Evolutionary conservation across 23 red algal species (phyloP).

Genomic region (Cyanidium caldarium): DNA sequence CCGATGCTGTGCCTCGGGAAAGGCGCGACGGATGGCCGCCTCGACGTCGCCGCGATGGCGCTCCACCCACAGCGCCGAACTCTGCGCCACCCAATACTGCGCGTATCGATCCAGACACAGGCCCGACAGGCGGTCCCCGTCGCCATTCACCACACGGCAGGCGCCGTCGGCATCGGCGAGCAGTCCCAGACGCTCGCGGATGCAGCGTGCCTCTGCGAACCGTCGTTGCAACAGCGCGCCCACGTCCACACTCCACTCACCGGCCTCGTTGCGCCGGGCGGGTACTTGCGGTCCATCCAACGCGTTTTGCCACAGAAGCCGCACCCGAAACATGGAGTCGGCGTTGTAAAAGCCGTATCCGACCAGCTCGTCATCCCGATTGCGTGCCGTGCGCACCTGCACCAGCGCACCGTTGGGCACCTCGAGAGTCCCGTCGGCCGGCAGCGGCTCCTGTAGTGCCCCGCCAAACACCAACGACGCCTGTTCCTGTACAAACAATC

Average conservation of each 20-base stretch:
- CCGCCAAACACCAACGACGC: not conserved
- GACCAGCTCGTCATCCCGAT: not conserved
- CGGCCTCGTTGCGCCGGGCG: not conserved
- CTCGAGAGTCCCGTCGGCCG: not conserved
- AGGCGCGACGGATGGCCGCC: not conserved
- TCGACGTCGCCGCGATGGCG: slow-evolving; percentile 3
- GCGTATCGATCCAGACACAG: slow-evolving; percentile 19
- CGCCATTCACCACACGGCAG: slow-evolving; percentile 37
- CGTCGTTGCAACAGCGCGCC: not conserved
- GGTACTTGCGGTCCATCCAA: not conserved
- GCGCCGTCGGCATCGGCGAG: not conserved
- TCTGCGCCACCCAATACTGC: slow-evolving; percentile 1
- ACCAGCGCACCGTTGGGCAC: not conserved
- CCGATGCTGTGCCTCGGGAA: not conserved
- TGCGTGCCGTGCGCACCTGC: not conserved
- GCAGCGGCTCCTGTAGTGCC: not conserved
- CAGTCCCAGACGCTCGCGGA: slow-evolving; percentile 16
- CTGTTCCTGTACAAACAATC: not conserved
- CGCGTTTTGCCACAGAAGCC: slow-evolving; percentile 14
- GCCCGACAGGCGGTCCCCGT: slow-evolving; percentile 39
- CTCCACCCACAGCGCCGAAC: slow-evolving; percentile 23
- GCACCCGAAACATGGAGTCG: slow-evolving; percentile 39
- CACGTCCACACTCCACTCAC: not conserved
- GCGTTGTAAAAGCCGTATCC: slow-evolving; percentile 37
- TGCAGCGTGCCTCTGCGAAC: not conserved